Conservation (phyloP, 768 basidiomycete species). For the Leucocoprinus birnbaumii region DNA sequence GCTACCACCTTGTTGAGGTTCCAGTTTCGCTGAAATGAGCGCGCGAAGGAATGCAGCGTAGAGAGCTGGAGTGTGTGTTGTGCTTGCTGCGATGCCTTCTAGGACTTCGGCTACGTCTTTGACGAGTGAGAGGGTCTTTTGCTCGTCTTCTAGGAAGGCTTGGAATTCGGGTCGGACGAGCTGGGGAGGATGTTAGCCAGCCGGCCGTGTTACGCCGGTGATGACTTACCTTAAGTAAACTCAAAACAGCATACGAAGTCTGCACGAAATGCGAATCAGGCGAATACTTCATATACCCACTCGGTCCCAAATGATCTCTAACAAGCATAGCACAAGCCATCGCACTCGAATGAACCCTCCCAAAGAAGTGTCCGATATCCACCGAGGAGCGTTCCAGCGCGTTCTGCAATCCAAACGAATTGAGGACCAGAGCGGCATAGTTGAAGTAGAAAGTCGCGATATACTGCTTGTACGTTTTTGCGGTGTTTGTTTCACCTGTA, state of each 20-base stretch:
- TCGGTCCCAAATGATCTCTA: slow-evolving; percentile 75
- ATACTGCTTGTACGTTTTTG: slow-evolving; percentile 42
- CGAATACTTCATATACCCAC: slow-evolving; percentile 76
- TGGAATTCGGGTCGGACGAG: slow-evolving; percentile 84
- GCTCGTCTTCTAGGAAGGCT: slow-evolving; percentile 70
- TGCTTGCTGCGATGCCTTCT: slow-evolving; percentile 72
- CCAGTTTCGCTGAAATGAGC: slow-evolving; percentile 57
- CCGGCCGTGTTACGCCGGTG: too few relatives aligned
- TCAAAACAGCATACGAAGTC: slow-evolving; percentile 89
- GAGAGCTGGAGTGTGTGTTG: slow-evolving; percentile 85
- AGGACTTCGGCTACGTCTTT: slow-evolving; percentile 81
- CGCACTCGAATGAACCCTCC: slow-evolving; percentile 71
- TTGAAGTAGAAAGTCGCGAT: slow-evolving; percentile 77
- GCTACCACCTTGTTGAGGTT: slow-evolving; percentile 16
- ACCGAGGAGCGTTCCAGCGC: slow-evolving; percentile 77
- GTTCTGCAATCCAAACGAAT: slow-evolving; percentile 96
- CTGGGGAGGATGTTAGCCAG: too few relatives aligned
- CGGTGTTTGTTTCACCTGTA: slow-evolving; percentile 23
- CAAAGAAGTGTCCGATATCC: slow-evolving; percentile 83
- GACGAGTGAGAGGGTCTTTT: slow-evolving; percentile 64
- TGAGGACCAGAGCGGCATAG: slow-evolving; percentile 84
- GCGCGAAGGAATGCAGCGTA: slow-evolving; percentile 84
- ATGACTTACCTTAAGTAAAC: slow-evolving; percentile 75
- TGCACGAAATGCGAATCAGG: slow-evolving; percentile 92
- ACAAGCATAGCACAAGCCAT: slow-evolving; percentile 68